These are phyloP conservation scores for Brasilioporus rufonigricans DNA, from an alignment of 768 basidiomycete species.

Conservation along the genomic window DNA sequence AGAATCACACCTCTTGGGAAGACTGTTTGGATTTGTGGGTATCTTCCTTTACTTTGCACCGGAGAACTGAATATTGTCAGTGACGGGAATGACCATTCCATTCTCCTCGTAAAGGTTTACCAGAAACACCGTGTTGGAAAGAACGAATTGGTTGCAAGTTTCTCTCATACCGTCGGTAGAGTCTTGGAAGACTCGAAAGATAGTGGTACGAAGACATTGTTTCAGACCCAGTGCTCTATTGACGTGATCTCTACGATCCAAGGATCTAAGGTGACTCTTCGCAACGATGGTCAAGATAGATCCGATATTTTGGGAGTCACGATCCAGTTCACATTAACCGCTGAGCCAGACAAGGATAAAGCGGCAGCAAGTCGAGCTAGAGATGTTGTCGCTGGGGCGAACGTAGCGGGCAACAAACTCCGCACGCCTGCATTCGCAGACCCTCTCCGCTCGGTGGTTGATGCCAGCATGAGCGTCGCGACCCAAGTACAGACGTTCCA, in stretches of 20 bases:
- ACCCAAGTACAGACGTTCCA: neutral
- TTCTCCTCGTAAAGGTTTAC: neutral
- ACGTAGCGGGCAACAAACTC: neutral
- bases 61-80: neutral
- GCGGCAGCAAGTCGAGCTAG: neutral
- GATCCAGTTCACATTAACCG: neutral
- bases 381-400: neutral
- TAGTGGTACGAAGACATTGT: neutral
- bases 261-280: neutral
- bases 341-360: neutral
- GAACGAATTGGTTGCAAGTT: neutral
- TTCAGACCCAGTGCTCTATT: neutral
- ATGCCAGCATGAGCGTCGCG: neutral
- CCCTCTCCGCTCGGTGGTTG: neutral
- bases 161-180: neutral
- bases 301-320: neutral
- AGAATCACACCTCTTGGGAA: neutral
- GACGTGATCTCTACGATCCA: neutral
- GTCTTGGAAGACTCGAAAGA: neutral
- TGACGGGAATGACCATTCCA: neutral
- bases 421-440: neutral
- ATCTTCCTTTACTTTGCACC: neutral
- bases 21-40: neutral
- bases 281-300: neutral
- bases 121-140: neutral